Percentiles rank a stretch among this genome's conserved stretches.
Evolutionary conservation across 768 basidiomycete genomes (phyloP).

Genomic region (Tubosaeta brunneosetosa): DNA sequence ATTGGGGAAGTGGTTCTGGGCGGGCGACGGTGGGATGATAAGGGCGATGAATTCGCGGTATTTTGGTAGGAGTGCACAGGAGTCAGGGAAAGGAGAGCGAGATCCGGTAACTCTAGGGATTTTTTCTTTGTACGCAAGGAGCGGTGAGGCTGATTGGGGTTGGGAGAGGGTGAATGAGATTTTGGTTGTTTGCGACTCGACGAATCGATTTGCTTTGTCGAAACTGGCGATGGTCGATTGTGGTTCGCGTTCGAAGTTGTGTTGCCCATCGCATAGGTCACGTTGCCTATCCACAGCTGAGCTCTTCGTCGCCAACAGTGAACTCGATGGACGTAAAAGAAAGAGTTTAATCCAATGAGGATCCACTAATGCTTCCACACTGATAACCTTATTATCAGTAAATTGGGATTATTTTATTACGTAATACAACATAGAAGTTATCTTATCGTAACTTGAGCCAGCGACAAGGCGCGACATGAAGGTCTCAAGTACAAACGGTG

Average conservation of each 20-base stretch:
- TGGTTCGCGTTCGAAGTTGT: conserved; percentile 30
- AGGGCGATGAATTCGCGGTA: conserved; percentile 39
- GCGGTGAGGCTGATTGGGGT: conserved; percentile 44
- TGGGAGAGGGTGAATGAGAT: conserved; percentile 38
- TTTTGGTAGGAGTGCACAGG: conserved; percentile 35
- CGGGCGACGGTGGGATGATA: conserved; percentile 37
- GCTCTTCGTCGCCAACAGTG: conserved; percentile 18
- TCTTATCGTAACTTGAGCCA: neutral
- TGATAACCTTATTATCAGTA: conserved; percentile 20
- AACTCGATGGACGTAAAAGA: conserved; percentile 33
- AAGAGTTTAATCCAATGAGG: conserved; percentile 23
- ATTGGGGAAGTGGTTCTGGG: conserved; percentile 44
- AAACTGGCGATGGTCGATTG: conserved; percentile 23
- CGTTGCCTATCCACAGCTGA: conserved; percentile 10
- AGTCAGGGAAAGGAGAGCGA: conserved; percentile 48
- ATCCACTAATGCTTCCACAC: conserved; percentile 13
- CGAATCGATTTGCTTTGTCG: conserved; percentile 25
- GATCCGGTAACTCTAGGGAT: conserved; percentile 73
- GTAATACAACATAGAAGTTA: conserved; percentile 10
- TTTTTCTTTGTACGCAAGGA: conserved; percentile 66
- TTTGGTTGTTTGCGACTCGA: conserved; percentile 12
- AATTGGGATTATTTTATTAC: neutral
- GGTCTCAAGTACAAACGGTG: too few species aligned
- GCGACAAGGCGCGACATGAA: too few species aligned
- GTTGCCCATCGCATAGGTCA: conserved; percentile 31